Base-by-base conservation (phyloP, 495 filamentous ascomycete genomes). In the Hypomontagnella submonticulosa region DNA sequence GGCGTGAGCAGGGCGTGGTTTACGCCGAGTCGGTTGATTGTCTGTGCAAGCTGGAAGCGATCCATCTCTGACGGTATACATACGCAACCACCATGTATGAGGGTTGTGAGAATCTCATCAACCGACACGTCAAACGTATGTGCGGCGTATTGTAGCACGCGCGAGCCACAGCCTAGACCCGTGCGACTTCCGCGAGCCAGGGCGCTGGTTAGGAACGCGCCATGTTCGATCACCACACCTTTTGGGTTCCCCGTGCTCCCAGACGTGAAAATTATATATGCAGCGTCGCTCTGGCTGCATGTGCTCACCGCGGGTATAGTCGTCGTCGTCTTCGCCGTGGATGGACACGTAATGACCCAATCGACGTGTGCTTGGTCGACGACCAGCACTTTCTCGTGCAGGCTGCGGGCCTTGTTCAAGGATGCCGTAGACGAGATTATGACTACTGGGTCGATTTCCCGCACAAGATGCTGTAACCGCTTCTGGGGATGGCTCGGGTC, bases 211-310 rank as follows among this genome's bases (percentile, higher is more conserved):
- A 76, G 72, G 32, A 75, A 72, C 20, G 82, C 69, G 16, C 72
- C 48, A 38, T 84, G 81, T 11, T 79, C 67, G 4, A 80, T 76
- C 36, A 83, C 50, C 15, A 80, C 71, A 19, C 80, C 56, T 63
- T 77, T 75, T 0, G 88, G 84, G 5, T 78, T 80, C 1, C 88
- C 87, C 0, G 87, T 89, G 7, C 79, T 83, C 0, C 88, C 88
- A 63, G 83, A 82, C 0, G 87, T 89, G 61, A 85, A 89, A 8
- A 87, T 74, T 11, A 88, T 73, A 63, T 85, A 90, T 2, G 63
- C 52, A 1, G 66, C 43, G 27, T 75, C 67, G 7, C 11, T 42
- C n/a, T n/a, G n/a, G n/a, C n/a, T n/a, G n/a, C n/a, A n/a, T n/a
- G n/a, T n/a, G n/a, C n/a, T n/a, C n/a, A n/a, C n/a, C n/a, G n/a